Percentiles rank a stretch among this genome's conserved stretches.
Evolutionary conservation across 805 yeast genomes (phyloP).

Genomic region (Suhomyces sp.): DNA sequence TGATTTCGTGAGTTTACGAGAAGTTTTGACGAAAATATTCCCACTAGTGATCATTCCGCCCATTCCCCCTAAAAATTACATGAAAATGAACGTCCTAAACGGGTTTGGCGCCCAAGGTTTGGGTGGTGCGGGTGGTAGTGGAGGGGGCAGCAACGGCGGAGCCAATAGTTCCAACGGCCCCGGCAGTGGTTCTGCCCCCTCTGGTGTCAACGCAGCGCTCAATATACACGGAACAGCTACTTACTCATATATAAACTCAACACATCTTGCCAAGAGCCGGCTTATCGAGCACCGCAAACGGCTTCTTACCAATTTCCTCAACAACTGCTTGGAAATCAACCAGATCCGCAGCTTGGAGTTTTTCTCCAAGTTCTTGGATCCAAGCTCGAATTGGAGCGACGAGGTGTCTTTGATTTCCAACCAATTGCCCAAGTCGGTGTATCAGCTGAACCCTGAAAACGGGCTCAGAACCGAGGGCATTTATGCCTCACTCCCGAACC

Average conservation of each 20-base stretch:
- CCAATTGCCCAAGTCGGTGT: slow-evolving; percentile 40
- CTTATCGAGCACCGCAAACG: slow-evolving; percentile 45
- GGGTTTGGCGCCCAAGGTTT: slow-evolving; percentile 24
- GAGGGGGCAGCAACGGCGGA: background rate
- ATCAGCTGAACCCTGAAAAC: slow-evolving; percentile 44
- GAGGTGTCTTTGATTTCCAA: slow-evolving; percentile 40
- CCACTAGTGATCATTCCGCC: slow-evolving; percentile 90
- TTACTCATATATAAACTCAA: slow-evolving; percentile 39
- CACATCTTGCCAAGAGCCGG: slow-evolving; percentile 34
- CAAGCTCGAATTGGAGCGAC: slow-evolving; percentile 81
- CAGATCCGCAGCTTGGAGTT: slow-evolving; percentile 57
- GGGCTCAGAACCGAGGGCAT: slow-evolving; percentile 36
- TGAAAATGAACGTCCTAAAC: slow-evolving; percentile 31
- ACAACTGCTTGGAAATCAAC: slow-evolving; percentile 61
- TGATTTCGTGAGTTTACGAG: slow-evolving; percentile 84
- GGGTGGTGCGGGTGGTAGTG: slow-evolving; percentile 1
- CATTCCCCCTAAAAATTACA: slow-evolving; percentile 61
- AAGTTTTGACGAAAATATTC: slow-evolving; percentile 62
- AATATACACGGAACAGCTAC: background rate
- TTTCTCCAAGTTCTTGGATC: slow-evolving; percentile 78
- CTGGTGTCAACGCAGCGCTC: background rate
- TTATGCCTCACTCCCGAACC: slow-evolving; percentile 34
- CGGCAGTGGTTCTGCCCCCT: background rate
- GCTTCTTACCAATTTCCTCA: slow-evolving; percentile 71
- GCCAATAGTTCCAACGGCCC: background rate